These are phyloP conservation scores for Malassezia furfur DNA, from an alignment of 1,284 basidiomycete species.

Conservation along the genomic window DNA sequence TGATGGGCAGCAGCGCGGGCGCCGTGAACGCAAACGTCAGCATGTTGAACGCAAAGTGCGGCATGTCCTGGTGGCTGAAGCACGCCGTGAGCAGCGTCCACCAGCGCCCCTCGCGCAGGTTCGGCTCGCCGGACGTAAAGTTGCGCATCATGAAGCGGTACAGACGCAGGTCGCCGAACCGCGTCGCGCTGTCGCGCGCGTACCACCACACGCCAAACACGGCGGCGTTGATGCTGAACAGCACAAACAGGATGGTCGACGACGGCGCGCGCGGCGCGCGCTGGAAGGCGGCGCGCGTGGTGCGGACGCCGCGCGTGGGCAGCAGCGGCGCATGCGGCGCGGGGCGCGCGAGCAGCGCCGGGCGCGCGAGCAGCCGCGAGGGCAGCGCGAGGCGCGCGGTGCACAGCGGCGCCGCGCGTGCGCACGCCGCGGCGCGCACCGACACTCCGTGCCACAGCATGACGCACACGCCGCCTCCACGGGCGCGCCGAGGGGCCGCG, in stretches of 20 bases:
- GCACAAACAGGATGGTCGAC: not conserved
- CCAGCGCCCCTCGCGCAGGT: conserved; percentile 63
- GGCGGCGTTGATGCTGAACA: conserved; percentile 25
- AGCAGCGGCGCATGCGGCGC: no score
- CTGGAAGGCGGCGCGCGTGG: not conserved
- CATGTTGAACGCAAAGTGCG: conserved; percentile 65
- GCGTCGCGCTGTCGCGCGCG: conserved; percentile 13
- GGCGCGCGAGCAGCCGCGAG: no score
- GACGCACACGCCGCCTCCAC: no score
- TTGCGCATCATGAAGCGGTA: conserved; percentile 60
- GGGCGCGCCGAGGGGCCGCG: no score
- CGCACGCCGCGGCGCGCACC: no score
- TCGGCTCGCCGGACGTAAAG: conserved; percentile 58
- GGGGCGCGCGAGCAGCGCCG: no score
- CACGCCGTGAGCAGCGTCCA: conserved; percentile 68
- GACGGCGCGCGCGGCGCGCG: not conserved
- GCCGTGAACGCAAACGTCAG: conserved; percentile 72
- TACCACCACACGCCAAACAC: conserved; percentile 31
- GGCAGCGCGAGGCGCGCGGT: no score
- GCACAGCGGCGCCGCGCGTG: no score
- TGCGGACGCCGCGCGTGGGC: not conserved
- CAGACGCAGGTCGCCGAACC: conserved; percentile 55
- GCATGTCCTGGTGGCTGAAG: conserved; percentile 21
- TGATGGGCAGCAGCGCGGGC: conserved; percentile 58
- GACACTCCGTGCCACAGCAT: no score